phyloP scores from a whole-genome alignment of 2,329 filamentous ascomycete genomes.

The Stagonosporopsis vannaccii region DNA sequence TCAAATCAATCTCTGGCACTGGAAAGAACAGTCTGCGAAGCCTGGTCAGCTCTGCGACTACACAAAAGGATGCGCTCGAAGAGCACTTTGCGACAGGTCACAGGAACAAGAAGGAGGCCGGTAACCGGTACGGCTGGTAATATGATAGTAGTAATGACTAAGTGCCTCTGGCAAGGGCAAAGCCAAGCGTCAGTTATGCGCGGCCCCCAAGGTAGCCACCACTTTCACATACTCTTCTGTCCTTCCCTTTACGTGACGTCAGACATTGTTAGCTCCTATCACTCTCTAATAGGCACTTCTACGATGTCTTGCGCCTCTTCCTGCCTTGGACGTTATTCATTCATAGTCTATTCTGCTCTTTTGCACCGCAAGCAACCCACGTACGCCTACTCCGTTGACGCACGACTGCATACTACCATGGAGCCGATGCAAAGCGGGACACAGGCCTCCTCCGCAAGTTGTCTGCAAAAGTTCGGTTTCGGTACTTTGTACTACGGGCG shows the following conservation, averaged over 20 bases:
- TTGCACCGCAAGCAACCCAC: too few species aligned
- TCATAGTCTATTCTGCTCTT: too few species aligned
- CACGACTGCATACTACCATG: neutral
- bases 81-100: slow-evolving; percentile 87
- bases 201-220: neutral
- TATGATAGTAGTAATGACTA: neutral
- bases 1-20: slow-evolving; percentile 76
- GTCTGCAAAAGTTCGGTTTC: neutral
- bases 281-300: neutral
- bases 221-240: neutral
- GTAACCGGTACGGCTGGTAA: slow-evolving; percentile 83
- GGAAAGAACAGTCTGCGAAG: slow-evolving; percentile 91
- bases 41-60: slow-evolving; percentile 81
- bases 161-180: neutral
- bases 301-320: neutral
- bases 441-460: neutral
- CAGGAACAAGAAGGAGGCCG: slow-evolving; percentile 81
- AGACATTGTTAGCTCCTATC: neutral
- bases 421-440: neutral
- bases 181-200: neutral
- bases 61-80: slow-evolving; percentile 85
- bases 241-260: neutral
- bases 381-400: neutral
- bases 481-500: neutral
- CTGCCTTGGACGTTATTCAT: neutral